These are phyloP conservation scores for Ambrosia artemisiifolia DNA, from an alignment of 129 eudicot genomes.

Conservation along the genomic window DNA sequence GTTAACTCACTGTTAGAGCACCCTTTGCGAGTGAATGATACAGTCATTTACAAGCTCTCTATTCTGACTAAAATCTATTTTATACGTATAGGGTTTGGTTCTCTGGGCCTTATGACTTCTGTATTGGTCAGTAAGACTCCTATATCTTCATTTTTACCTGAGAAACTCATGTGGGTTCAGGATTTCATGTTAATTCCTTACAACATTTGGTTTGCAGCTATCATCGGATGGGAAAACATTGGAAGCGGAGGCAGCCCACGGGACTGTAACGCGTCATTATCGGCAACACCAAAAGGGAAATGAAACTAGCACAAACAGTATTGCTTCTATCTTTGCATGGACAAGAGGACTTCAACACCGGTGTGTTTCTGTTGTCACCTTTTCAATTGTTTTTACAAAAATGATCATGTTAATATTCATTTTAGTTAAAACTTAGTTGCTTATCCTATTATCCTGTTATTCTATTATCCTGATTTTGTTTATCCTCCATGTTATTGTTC, in stretches of 20 bases:
- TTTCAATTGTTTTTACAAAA: background rate
- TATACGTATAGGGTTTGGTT: slow-evolving; percentile 78
- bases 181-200: slow-evolving; percentile 6
- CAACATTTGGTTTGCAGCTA: slow-evolving; percentile 40
- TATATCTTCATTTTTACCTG: background rate
- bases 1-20: background rate
- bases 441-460: too few relatives aligned
- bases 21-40: slow-evolving; percentile 3
- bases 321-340: slow-evolving; percentile 99
- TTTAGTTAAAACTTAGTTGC: background rate
- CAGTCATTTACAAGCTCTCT: background rate
- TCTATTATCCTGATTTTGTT: background rate
- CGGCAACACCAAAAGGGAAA: slow-evolving; percentile 86
- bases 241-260: slow-evolving; percentile 99
- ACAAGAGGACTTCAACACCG: slow-evolving; percentile 90
- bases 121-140: slow-evolving; percentile 57
- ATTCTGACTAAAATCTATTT: background rate
- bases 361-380: slow-evolving; percentile 34
- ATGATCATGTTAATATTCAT: background rate
- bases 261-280: slow-evolving; percentile 94
- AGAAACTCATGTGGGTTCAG: slow-evolving; percentile 2
- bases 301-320: slow-evolving; percentile 93
- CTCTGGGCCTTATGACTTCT: slow-evolving; percentile 93
- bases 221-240: slow-evolving; percentile 91
- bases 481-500: slow-evolving; percentile 5